Evolutionary conservation across 2,329 filamentous ascomycete genomes (phyloP).

Genomic region (Phoma sp.): DNA sequence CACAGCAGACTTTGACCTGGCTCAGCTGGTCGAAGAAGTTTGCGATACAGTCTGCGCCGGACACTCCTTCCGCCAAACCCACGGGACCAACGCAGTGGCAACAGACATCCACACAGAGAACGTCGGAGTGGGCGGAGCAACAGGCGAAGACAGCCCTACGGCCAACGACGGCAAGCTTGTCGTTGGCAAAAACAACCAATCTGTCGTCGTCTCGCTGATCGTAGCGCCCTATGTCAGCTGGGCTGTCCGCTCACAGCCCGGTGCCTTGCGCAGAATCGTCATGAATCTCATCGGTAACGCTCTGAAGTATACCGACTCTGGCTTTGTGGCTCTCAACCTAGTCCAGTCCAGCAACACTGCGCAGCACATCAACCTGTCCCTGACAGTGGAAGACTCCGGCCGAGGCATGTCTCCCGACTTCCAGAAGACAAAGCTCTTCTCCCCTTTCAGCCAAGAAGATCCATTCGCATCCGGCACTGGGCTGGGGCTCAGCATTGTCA

Average conservation of each 20-base stretch:
- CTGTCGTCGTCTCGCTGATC: constrained; percentile 38
- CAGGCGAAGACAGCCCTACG: constrained; percentile 18
- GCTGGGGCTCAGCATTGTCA: constrained; percentile 45
- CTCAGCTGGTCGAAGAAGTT: constrained; percentile 56
- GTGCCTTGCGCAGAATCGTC: constrained; percentile 42
- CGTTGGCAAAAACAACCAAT: constrained; percentile 28
- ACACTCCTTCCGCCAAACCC: constrained; percentile 50
- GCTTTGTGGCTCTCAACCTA: constrained; percentile 39
- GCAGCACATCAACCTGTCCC: constrained; percentile 27
- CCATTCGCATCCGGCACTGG: constrained; percentile 43
- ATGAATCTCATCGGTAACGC: constrained; percentile 48
- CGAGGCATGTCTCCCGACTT: constrained; percentile 46
- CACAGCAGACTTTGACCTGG: constrained; percentile 39
- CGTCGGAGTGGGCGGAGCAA: constrained; percentile 18
- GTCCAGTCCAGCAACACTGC: constrained; percentile 20
- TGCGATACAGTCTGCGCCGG: constrained; percentile 62
- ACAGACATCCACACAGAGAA: constrained; percentile 20
- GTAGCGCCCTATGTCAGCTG: constrained; percentile 39
- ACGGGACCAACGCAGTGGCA: constrained; percentile 28
- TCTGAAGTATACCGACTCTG: constrained; percentile 44
- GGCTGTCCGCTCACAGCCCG: constrained; percentile 39
- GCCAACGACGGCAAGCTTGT: constrained; percentile 7
- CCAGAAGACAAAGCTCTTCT: constrained; percentile 39
- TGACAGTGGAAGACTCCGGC: constrained; percentile 49
- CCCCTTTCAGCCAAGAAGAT: constrained; percentile 46